Conservation (phyloP, 1,139 yeast genomes). For the Yamadazyma atlantica region DNA sequence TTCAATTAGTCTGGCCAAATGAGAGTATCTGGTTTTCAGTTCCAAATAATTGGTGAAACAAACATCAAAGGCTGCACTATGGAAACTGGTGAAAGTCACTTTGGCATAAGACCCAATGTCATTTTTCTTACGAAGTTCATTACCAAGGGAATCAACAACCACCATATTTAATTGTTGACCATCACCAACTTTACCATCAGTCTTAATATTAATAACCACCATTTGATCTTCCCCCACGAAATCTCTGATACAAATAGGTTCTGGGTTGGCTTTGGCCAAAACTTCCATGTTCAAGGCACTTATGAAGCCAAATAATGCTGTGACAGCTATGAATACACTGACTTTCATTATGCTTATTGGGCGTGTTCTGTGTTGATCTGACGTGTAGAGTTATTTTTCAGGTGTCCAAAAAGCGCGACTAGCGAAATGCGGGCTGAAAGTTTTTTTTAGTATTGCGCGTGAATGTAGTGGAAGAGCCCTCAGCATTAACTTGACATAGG, state of each 20-base stretch:
- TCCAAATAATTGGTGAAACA: slow-evolving; percentile 75
- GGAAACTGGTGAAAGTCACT: slow-evolving; percentile 81
- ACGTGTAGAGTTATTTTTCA: slow-evolving; percentile 11
- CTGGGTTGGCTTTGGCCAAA: slow-evolving; percentile 34
- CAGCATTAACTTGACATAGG: not conserved
- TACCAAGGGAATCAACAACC: slow-evolving; percentile 67
- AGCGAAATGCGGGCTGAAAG: too few species aligned
- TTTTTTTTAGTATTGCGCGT: too few species aligned
- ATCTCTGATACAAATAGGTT: slow-evolving; percentile 76
- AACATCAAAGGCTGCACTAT: slow-evolving; percentile 83
- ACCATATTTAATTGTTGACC: slow-evolving; percentile 73
- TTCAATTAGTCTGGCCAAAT: slow-evolving; percentile 64
- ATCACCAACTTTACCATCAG: slow-evolving; percentile 76
- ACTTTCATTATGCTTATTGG: slow-evolving; percentile 5
- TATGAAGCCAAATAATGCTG: slow-evolving; percentile 21
- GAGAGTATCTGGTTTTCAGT: slow-evolving; percentile 33
- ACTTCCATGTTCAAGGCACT: slow-evolving; percentile 42
- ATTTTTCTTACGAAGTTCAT: slow-evolving; percentile 65
- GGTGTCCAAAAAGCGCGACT: slow-evolving; percentile 2
- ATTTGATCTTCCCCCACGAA: slow-evolving; percentile 80
- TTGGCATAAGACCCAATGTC: slow-evolving; percentile 64
- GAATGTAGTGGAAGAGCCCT: too few species aligned
- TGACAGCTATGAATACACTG: slow-evolving; percentile 12
- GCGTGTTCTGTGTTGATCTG: slow-evolving; percentile 8
- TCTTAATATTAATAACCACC: slow-evolving; percentile 77